phyloP scores from a whole-genome alignment of 208 protist species.

The Leishmania turanica region DNA sequence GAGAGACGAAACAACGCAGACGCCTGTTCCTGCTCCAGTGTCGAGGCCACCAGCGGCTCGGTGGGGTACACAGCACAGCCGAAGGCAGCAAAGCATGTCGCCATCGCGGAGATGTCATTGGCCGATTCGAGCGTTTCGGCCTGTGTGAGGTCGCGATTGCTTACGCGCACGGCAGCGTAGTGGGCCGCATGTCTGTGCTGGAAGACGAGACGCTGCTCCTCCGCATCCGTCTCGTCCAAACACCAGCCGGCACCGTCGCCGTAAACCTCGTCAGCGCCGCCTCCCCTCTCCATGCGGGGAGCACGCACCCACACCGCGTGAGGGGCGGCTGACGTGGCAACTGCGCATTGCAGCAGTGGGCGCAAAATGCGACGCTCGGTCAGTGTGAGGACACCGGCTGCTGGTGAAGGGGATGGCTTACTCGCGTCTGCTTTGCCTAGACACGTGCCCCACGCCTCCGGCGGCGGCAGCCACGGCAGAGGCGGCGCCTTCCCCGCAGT shows the following conservation, averaged over 20 bases:
- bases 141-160: conserved; percentile 1
- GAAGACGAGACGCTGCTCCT: conserved; percentile 12
- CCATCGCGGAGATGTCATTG: conserved; percentile 16
- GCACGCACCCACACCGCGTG: conserved; percentile 23
- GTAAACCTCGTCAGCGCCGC: not conserved
- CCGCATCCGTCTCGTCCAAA: not conserved
- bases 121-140: not conserved
- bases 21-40: conserved; percentile 1
- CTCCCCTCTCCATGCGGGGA: not conserved
- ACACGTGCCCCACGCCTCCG: conserved; percentile 5
- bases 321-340: conserved; percentile 17
- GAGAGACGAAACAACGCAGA: not conserved
- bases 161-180: conserved; percentile 18
- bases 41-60: not conserved
- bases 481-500: not conserved
- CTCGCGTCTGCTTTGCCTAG: not conserved
- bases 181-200: conserved; percentile 11
- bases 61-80: conserved; percentile 16
- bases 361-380: conserved; percentile 6
- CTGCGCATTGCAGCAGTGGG: conserved; percentile 29
- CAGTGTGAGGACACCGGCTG: not conserved
- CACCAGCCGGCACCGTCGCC: not conserved
- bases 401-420: not conserved
- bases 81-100: conserved; percentile 20
- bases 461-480: conserved; percentile 11